These are phyloP conservation scores for Quercus alba DNA, from an alignment of 306 rosid species.

Conservation along the genomic window DNA sequence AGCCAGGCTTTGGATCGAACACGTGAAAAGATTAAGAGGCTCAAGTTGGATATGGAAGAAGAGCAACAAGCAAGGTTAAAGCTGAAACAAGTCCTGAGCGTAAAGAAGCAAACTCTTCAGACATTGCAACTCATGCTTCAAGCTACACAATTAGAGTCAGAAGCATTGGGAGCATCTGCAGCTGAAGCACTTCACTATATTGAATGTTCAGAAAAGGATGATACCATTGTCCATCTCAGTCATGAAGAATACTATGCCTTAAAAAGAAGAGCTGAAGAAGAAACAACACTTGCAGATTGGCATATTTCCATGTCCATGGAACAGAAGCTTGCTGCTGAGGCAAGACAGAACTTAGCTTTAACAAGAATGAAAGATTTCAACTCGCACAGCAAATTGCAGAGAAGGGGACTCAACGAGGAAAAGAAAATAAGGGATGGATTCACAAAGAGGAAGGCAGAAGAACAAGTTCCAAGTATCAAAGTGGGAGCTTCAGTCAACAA, in stretches of 20 bases:
- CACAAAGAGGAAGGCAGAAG: constrained; percentile 3
- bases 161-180: constrained; percentile 37
- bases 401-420: constrained; percentile 21
- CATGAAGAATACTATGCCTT: constrained; percentile 38
- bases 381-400: constrained; percentile 7
- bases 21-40: constrained; percentile 25
- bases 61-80: constrained; percentile 18
- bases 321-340: constrained; percentile 42
- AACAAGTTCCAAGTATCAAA: constrained; percentile 10
- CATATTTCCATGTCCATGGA: constrained; percentile 24
- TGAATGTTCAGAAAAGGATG: constrained; percentile 23
- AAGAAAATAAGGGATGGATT: not conserved
- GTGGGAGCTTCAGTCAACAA: constrained; percentile 1
- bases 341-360: constrained; percentile 30
- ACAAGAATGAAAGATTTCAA: constrained; percentile 31
- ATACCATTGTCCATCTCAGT: constrained; percentile 26
- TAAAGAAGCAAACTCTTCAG: constrained; percentile 34
- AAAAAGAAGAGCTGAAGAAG: constrained; percentile 32
- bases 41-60: constrained; percentile 22
- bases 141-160: constrained; percentile 44
- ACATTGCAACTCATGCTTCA: constrained; percentile 35
- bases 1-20: constrained; percentile 31
- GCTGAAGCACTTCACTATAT: constrained; percentile 35
- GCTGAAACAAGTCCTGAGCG: constrained; percentile 24
- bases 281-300: constrained; percentile 35